phyloP scores from a whole-genome alignment of 1,284 basidiomycete genomes.

The Afroboletus lepidellus region DNA sequence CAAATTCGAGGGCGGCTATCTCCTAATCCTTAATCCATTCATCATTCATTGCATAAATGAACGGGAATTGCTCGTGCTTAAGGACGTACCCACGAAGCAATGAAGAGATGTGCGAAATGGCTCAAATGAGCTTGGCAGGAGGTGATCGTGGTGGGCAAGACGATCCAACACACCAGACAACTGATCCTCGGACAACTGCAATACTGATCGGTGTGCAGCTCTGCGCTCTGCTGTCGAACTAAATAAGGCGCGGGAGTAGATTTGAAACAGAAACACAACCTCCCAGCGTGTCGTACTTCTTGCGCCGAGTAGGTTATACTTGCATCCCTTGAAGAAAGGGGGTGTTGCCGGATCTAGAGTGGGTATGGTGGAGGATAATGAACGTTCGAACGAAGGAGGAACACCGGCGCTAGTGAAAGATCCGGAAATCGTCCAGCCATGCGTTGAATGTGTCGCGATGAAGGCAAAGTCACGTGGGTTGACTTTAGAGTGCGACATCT shows the following conservation, averaged over 20 bases:
- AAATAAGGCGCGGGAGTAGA: neutral
- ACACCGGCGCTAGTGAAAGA: neutral
- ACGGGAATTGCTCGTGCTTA: slow-evolving; percentile 1
- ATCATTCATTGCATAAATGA: neutral
- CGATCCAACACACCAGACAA: neutral
- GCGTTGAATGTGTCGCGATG: neutral
- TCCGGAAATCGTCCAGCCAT: neutral
- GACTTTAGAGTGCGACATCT: neutral
- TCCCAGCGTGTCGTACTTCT: neutral
- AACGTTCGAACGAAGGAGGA: slow-evolving; percentile 1
- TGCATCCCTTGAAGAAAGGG: neutral
- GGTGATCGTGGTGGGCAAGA: neutral
- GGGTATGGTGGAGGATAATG: neutral
- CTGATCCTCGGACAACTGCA: slow-evolving; percentile 18
- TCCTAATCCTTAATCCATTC: neutral
- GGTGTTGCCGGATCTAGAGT: neutral
- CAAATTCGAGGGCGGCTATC: neutral
- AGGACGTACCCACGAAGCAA: neutral
- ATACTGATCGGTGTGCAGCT: slow-evolving; percentile 4
- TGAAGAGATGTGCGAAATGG: neutral
- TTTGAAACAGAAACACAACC: slow-evolving; percentile 9
- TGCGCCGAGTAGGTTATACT: neutral
- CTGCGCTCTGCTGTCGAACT: neutral
- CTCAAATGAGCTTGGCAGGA: neutral
- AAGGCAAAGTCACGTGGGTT: neutral